These are phyloP conservation scores for Tetradesmus lagerheimii DNA, from an alignment of 139 green algal species.

Conservation along the genomic window DNA sequence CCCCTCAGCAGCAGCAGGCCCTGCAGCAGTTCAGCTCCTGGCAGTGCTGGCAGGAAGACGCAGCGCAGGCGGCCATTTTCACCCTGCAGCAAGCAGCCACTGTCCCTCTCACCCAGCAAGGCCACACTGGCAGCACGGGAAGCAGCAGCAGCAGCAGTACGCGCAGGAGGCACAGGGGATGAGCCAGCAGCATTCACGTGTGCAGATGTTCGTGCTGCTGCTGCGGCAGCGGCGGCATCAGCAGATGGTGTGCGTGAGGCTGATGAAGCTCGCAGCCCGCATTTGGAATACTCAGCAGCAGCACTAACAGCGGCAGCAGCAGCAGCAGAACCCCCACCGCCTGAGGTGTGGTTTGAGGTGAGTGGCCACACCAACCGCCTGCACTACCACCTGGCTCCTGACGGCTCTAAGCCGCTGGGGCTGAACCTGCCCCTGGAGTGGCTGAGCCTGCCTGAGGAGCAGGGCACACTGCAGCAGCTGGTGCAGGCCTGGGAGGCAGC, in stretches of 20 bases:
- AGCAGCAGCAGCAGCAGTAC: constrained; percentile 22
- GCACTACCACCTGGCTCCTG: constrained; percentile 78
- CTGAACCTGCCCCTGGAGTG: constrained; percentile 80
- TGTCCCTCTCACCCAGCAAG: neutral
- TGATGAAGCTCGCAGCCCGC: too few species aligned
- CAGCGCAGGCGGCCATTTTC: neutral
- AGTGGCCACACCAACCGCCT: constrained; percentile 76
- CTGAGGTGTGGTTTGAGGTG: constrained; percentile 78
- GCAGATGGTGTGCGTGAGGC: too few species aligned
- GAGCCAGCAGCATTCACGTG: neutral
- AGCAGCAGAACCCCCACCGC: neutral
- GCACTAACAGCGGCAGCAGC: neutral
- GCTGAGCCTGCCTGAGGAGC: constrained; percentile 55
- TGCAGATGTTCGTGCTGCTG: too few species aligned
- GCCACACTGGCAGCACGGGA: neutral
- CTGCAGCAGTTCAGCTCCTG: neutral
- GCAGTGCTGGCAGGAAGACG: neutral
- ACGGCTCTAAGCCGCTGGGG: constrained; percentile 74
- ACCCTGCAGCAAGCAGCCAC: neutral
- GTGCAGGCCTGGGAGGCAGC: constrained; percentile 21
- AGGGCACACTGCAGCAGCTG: constrained; percentile 15
- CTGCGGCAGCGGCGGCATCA: too few species aligned
- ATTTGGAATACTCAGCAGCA: neutral
- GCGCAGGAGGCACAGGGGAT: neutral
- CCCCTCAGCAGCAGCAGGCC: neutral